Evolutionary conservation across 1,284 basidiomycete genomes (phyloP), one percentile per base, ranked within the genome.

Genomic region (Cronartium ribicola): DNA sequence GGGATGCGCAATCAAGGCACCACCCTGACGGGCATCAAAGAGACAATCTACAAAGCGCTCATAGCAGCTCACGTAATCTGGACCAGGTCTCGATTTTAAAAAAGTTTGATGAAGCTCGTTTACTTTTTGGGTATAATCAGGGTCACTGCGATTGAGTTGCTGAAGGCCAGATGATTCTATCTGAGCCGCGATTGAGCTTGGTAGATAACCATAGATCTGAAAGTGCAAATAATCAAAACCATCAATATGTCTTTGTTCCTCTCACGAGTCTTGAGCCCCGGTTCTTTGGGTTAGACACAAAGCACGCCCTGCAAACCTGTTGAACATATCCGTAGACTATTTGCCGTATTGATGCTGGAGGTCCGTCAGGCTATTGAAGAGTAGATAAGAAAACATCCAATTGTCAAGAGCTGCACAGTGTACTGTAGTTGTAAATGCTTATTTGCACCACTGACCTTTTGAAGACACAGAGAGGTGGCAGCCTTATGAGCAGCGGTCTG

Each of bases 311-410:
- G 29, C 63, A 20, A n/a, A 73, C 70, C 55, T 73, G 70, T 66
- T 73, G 63, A 60, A 66, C 61, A 43, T 73, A 73, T n/a, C 70
- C 70, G 44, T 73, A 73, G 51, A 73, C 22, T 8, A 73, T 73
- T 46, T 73, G 46, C 11, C 64, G 62, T 7, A 66, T 37, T 22
- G 62, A 57, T 17, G 70, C 70, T 11, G 43, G 51, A 17, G 70
- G 70, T 55, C 70, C 70, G 22, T 73, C 64, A 10, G 70, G 70
- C 70, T 73, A 39, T 73, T 60, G 13, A 40, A 4, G 40, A 63
- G 11, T 13, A 11, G 22, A 60, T 2, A 60, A 36, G 48, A 51
- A 2, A 20, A 20, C 13, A 51, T 14, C 14, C 29, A 55, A 61
- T 51, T 11, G 6, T 40, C 46, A 36, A 17, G 44, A 14, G 14